Evolutionary conservation across 2,329 filamentous ascomycete genomes (phyloP).

Genomic region (Ophiostoma tasmaniense): DNA sequence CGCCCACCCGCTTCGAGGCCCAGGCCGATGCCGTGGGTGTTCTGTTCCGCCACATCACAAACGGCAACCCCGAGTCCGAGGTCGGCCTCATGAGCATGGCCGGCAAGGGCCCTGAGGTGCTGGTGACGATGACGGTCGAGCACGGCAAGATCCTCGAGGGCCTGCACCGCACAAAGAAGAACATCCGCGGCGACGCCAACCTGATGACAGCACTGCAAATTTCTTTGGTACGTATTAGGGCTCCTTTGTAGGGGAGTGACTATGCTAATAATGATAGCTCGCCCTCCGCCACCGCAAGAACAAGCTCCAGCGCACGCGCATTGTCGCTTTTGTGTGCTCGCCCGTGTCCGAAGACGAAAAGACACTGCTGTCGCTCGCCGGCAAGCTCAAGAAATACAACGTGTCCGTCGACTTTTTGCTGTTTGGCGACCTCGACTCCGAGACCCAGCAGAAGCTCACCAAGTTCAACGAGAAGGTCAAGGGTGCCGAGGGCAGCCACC

Average conservation of each 20-base stretch:
- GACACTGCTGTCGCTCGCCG: constrained; percentile 77
- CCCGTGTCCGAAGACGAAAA: constrained; percentile 85
- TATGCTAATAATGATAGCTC: too few relatives aligned
- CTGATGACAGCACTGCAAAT: constrained; percentile 93
- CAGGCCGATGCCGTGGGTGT: constrained; percentile 92
- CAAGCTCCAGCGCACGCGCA: constrained; percentile 90
- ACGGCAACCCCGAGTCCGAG: constrained; percentile 91
- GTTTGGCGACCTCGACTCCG: constrained; percentile 88
- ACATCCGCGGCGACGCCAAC: constrained; percentile 83
- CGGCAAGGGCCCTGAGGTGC: constrained; percentile 90
- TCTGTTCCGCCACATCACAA: constrained; percentile 91
- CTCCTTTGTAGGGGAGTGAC: too few relatives aligned
- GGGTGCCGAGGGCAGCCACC: constrained; percentile 79
- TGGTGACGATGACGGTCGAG: constrained; percentile 92
- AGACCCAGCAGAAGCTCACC: constrained; percentile 81
- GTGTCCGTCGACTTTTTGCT: constrained; percentile 90
- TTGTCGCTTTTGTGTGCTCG: constrained; percentile 95
- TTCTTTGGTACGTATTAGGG: too few relatives aligned
- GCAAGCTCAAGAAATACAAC: constrained; percentile 98
- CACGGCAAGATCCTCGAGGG: constrained; percentile 92
- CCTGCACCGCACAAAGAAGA: constrained; percentile 77
- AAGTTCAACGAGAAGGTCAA: constrained; percentile 93
- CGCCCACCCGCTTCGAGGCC: constrained; percentile 89
- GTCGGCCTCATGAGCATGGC: constrained; percentile 99
- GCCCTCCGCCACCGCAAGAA: constrained; percentile 97